phyloP scores from a whole-genome alignment of 331 rosid genomes.

The Saraca asoca region DNA sequence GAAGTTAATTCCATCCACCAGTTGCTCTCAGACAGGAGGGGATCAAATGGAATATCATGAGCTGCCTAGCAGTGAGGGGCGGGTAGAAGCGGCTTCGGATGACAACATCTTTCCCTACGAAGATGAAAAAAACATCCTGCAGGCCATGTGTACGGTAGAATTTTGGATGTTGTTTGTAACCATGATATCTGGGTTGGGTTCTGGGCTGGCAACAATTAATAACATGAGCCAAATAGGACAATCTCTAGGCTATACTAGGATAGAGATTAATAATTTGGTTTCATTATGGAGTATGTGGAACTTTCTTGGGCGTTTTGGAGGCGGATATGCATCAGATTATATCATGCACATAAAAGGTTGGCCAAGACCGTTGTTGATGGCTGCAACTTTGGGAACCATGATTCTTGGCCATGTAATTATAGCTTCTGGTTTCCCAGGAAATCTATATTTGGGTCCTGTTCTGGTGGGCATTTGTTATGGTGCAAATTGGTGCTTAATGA shows the following conservation, averaged over 20 bases:
- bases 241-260: constrained; percentile 71
- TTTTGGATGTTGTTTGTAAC: constrained; percentile 83
- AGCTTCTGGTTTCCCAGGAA: constrained; percentile 70
- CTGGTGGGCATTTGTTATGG: constrained; percentile 88
- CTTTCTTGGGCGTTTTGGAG: constrained; percentile 91
- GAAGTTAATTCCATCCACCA: constrained; percentile 26
- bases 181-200: constrained; percentile 88
- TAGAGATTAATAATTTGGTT: constrained; percentile 62
- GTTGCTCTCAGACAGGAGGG: constrained; percentile 24
- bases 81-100: constrained; percentile 31
- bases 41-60: constrained; percentile 46
- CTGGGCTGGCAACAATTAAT: constrained; percentile 78
- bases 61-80: constrained; percentile 47
- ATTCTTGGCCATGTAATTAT: constrained; percentile 67
- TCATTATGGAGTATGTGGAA: constrained; percentile 96
- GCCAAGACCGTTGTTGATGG: constrained; percentile 76
- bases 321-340: constrained; percentile 75
- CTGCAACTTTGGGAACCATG: constrained; percentile 55
- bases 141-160: constrained; percentile 56
- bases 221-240: constrained; percentile 91
- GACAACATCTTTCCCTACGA: constrained; percentile 28
- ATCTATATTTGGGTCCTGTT: constrained; percentile 73
- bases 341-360: constrained; percentile 67
- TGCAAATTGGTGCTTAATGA: constrained; percentile 92
- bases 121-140: constrained; percentile 54